Evolutionary conservation across 805 yeast genomes (phyloP), one percentile per base, ranked within the genome.

Genomic region (Limtongia smithiae): DNA sequence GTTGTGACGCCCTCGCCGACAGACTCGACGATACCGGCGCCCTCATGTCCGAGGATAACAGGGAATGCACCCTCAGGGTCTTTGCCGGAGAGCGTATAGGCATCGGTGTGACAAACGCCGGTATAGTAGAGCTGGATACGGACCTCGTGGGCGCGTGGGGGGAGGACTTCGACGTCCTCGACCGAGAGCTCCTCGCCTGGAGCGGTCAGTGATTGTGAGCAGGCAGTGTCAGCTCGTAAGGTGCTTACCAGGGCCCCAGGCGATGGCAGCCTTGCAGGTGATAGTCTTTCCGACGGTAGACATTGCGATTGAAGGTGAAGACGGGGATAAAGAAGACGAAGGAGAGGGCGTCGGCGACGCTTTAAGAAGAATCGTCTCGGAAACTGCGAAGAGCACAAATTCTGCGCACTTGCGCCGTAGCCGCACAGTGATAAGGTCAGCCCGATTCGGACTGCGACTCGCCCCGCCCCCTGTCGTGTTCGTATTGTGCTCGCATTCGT

Each of bases 1-100:
- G 71, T 79, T 54, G 89, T 82, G 53, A 93, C 98, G 58, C 86
- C 97, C 66, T 85, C 95, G 64, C 99, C 99, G 37, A 93, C 78
- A 44, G 88, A 79, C 74, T 91, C 98, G 38, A 93, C 97, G 55
- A 87, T 75, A 65, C 98, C 99, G 34, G 97, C 96, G 71, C 97
- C 96, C 71, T 93, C 99, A 71, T 93, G 99, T 55, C 99, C 99
- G 63, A 94, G 55, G 54, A 93, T 73, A 17, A 82, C 83, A 15
- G 97, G 97, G 79, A 89, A 89, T 12, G 83, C 85, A 62, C 97
- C 98, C 72, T 93, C 98, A 47, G 97, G 93, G 69, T 93, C 99
- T 49, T 74, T 78, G 52, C 98, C 99, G 41, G 95, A 83, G 59
- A 93, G 76, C 9, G 97, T 91, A 76, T 84, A 93, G 34, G 97